Conservation (phyloP, 208 protist genomes). For the Endotrypanum monterogeii region DNA sequence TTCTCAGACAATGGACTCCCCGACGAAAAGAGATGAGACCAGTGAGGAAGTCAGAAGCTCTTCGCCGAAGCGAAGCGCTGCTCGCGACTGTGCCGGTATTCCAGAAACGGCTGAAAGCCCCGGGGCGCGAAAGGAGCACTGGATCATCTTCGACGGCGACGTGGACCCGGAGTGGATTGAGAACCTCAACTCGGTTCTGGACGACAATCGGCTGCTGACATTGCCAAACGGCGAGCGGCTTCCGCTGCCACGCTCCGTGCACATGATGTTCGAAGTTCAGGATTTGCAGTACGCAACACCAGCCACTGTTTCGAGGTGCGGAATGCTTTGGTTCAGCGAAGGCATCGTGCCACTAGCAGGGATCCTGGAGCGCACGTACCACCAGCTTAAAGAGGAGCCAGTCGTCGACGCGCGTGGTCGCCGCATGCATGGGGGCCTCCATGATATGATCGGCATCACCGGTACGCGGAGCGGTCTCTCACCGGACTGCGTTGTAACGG, state of each 20-base stretch:
- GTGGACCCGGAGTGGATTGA: conserved; percentile 99
- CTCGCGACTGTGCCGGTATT: not conserved
- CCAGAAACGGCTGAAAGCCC: not conserved
- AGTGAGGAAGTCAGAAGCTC: not conserved
- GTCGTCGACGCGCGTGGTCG: conserved; percentile 58
- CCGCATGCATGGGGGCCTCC: conserved; percentile 46
- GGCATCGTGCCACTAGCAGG: conserved; percentile 93
- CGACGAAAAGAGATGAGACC: not conserved
- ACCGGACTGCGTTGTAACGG: conserved; percentile 38
- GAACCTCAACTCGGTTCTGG: conserved; percentile 99
- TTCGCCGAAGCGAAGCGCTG: not conserved
- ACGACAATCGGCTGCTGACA: conserved; percentile 99
- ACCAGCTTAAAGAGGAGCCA: conserved; percentile 48
- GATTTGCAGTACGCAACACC: conserved; percentile 97
- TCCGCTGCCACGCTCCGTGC: conserved; percentile 95
- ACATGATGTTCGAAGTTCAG: conserved; percentile 99
- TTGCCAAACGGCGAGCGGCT: conserved; percentile 99
- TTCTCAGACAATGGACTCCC: not conserved
- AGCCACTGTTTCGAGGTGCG: conserved; percentile 98
- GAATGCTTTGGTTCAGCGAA: conserved; percentile 99
- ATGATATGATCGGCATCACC: conserved; percentile 44
- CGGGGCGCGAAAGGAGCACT: conserved; percentile 84
- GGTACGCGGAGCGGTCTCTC: conserved; percentile 2
- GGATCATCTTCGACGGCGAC: conserved; percentile 99
- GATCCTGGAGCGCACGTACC: conserved; percentile 55